These are phyloP conservation scores for Trichosporon coremiiforme DNA, from an alignment of 1,284 basidiomycete genomes.

Conservation along the genomic window DNA sequence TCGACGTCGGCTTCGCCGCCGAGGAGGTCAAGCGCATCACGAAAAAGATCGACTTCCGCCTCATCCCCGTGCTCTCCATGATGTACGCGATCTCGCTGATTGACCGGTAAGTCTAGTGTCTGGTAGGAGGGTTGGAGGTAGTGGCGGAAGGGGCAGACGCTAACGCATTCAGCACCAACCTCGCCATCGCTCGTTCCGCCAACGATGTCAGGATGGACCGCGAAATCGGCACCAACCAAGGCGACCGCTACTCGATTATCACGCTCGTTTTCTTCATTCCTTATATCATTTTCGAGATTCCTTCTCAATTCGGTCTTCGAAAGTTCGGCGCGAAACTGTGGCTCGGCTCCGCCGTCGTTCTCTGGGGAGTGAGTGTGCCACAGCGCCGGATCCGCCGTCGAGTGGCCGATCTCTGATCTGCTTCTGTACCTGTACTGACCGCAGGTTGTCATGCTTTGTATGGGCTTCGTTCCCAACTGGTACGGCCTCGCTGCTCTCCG, in stretches of 20 bases:
- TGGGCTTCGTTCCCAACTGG: conserved; percentile 51
- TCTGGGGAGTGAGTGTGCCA: conserved; percentile 40
- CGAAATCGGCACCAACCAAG: conserved; percentile 38
- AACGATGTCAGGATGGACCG: conserved; percentile 35
- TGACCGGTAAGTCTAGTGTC: conserved; percentile 18
- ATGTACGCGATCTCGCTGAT: conserved; percentile 32
- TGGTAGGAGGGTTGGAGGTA: not conserved
- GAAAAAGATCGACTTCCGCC: conserved; percentile 32
- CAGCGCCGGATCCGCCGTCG: conserved; percentile 29
- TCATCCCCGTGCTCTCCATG: conserved; percentile 29
- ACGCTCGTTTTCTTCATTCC: conserved; percentile 52
- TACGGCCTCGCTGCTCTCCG: conserved; percentile 53
- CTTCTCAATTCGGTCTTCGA: conserved; percentile 33
- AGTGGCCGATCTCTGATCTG: not conserved
- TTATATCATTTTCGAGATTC: conserved; percentile 30
- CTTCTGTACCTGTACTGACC: conserved; percentile 41
- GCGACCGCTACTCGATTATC: conserved; percentile 53
- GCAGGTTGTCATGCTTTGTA: conserved; percentile 50
- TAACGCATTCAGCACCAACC: conserved; percentile 29
- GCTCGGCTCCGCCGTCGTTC: conserved; percentile 39
- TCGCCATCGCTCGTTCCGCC: conserved; percentile 31
- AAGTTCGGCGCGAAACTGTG: conserved; percentile 28
- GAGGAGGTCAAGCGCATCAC: conserved; percentile 21
- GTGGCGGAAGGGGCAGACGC: not conserved
- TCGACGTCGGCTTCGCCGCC: conserved; percentile 28